Evolutionary conservation across 352 stramenopile species (phyloP).

Genomic region (Globisporangium abappressorium): DNA sequence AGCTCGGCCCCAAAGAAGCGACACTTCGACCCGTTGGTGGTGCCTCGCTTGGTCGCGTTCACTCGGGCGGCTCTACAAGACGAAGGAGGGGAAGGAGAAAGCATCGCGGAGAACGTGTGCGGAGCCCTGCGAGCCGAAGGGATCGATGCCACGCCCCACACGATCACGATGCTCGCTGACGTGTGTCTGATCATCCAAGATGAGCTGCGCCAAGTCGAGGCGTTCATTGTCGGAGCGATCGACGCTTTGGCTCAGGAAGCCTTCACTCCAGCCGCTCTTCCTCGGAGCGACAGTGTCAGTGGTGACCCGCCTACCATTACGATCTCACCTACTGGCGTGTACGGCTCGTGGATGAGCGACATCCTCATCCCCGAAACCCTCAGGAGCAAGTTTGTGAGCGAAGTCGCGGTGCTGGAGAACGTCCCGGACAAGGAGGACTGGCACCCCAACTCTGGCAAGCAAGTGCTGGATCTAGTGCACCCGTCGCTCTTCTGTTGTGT

Average conservation of each 20-base stretch:
- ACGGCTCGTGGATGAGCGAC: conserved; percentile 31
- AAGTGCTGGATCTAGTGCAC: conserved; percentile 57
- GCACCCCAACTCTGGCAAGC: conserved; percentile 41
- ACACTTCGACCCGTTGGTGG: not conserved
- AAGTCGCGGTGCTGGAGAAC: conserved; percentile 33
- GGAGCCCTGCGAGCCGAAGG: not conserved
- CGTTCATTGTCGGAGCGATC: not conserved
- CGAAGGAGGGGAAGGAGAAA: not conserved
- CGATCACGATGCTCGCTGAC: not conserved
- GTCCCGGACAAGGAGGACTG: conserved; percentile 42
- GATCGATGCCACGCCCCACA: not conserved
- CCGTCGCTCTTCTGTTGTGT: conserved; percentile 66
- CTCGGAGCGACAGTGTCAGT: not conserved
- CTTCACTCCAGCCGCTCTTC: not conserved
- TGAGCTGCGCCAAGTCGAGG: not conserved
- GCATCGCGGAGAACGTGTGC: not conserved
- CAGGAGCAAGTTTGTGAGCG: conserved; percentile 23
- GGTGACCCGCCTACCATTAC: not conserved
- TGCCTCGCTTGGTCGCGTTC: not conserved
- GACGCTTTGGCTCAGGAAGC: not conserved
- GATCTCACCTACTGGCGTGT: not conserved
- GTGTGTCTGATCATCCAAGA: not conserved
- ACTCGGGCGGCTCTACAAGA: not conserved
- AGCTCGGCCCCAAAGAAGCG: not conserved
- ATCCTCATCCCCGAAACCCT: conserved; percentile 21